Evolutionary conservation across 306 rosid species (phyloP).

Genomic region (Argentina anserina): DNA sequence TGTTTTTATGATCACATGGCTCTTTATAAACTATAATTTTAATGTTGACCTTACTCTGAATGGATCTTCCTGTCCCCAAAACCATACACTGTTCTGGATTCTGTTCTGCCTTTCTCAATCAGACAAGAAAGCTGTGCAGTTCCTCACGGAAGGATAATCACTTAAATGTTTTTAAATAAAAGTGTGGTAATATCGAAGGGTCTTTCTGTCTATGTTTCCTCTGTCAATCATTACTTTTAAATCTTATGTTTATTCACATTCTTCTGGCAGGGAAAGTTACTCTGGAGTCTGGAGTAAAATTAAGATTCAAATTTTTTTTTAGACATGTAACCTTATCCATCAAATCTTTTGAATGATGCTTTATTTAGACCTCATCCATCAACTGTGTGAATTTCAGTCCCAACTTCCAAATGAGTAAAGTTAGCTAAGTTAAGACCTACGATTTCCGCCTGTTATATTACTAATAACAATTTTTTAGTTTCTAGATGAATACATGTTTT

Average conservation of each 20-base stretch:
- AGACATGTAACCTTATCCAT: background rate
- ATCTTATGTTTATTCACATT: background rate
- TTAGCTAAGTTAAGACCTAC: background rate
- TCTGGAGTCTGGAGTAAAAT: background rate
- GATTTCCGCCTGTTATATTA: background rate
- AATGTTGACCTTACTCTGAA: background rate
- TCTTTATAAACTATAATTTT: constrained; percentile 8
- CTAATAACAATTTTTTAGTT: background rate
- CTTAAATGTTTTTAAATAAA: background rate
- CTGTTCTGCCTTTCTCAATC: background rate
- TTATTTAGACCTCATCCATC: background rate
- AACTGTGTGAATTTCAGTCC: background rate
- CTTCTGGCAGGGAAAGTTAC: background rate
- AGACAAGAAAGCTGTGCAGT: background rate
- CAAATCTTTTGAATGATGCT: background rate
- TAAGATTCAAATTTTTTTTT: background rate
- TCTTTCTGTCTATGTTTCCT: background rate
- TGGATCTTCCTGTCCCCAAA: background rate
- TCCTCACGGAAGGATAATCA: background rate
- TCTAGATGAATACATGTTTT: background rate
- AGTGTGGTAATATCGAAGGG: background rate
- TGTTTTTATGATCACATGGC: constrained; percentile 16
- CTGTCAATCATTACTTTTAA: background rate
- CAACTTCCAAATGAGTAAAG: background rate
- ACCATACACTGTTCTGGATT: background rate